phyloP scores from a whole-genome alignment of 2,329 filamentous ascomycete genomes.

The Cytospora paraplurivora region DNA sequence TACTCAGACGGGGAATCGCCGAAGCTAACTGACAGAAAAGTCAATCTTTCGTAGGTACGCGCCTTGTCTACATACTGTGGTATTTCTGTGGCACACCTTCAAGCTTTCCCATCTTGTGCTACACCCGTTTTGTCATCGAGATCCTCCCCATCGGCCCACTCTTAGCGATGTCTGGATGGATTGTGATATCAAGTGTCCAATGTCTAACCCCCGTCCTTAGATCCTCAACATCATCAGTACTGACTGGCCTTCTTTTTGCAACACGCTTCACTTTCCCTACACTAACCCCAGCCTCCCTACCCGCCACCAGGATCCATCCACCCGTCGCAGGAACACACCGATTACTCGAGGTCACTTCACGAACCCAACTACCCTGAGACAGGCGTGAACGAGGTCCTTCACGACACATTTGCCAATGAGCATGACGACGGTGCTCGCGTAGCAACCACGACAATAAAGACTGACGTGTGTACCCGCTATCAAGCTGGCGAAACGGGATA shows the following conservation, averaged over 20 bases:
- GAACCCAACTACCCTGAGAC: background rate
- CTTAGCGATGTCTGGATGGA: constrained; percentile 9
- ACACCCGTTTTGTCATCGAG: constrained; percentile 27
- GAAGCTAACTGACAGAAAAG: constrained; percentile 18
- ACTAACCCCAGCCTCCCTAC: background rate
- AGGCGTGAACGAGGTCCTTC: background rate
- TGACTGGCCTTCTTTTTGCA: constrained; percentile 13
- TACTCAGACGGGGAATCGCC: background rate
- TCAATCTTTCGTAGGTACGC: constrained; percentile 22
- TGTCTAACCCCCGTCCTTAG: constrained; percentile 12
- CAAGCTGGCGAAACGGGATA: background rate
- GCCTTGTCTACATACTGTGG: constrained; percentile 9
- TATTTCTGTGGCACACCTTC: constrained; percentile 17
- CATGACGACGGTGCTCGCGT: constrained; percentile 12
- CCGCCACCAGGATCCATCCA: constrained; percentile 2
- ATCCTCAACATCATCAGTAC: constrained; percentile 9
- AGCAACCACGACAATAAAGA: constrained; percentile 9
- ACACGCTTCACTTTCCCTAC: constrained; percentile 4
- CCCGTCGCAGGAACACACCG: constrained; percentile 3
- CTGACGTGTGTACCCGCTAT: background rate
- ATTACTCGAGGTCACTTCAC: constrained; percentile 4
- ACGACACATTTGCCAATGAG: constrained; percentile 11
- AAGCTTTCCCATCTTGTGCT: constrained; percentile 25
- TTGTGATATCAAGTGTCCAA: constrained; percentile 21
- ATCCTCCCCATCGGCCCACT: constrained; percentile 26